Base-by-base conservation (phyloP, 2,329 filamentous ascomycete species). In the Thermochaetoides dissita region DNA sequence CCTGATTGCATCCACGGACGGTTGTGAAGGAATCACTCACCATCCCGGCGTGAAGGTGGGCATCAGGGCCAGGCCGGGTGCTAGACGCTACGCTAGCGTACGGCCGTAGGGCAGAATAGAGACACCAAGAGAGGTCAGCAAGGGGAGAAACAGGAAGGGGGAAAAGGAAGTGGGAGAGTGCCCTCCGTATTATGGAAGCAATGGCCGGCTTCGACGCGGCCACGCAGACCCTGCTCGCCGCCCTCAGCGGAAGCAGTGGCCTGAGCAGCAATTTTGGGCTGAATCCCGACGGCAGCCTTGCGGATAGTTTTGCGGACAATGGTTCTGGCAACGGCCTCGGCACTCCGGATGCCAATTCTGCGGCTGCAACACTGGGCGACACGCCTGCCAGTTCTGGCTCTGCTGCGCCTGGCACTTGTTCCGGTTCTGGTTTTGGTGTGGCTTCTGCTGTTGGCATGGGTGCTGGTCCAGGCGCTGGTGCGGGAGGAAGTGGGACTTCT, bases 141-240 rank as follows among this genome's bases (percentile, higher is more conserved):
- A 24, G 17, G 17, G 17, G 5, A 24, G 17, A 24, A 24, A 24
- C 5, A 24, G 17, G 3, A 24, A 24, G 5, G 17, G 17, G 17
- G 17, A 24, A 24, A 24, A 24, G 17, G 17, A 5, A 24, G 17
- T 24, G 17, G 17, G 17, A n/a, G n/a, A n/a, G n/a, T n/a, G n/a
- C n/a, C n/a, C n/a, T n/a, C 17, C 17, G 17, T 24, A 24, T 24
- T 24, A 24, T 24, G 17, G 17, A 24, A 24, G 17, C 36, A 49
- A 55, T 55, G 53, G 46, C 52, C 36, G 44, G 43, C 45, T 37
- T 41, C 45, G 46, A 48, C 28, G 44, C 41, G 32, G 42, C 44
- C 46, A 50, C 53, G 43, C 52, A 50, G 34, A 37, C 40, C 39
- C 41, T 54, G 39, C 54, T 53, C 38, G 47, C 34, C 34, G 45